Evolutionary conservation across 2,329 filamentous ascomycete genomes (phyloP), one percentile per base, ranked within the genome.

Genomic region (Botryotinia convoluta): DNA sequence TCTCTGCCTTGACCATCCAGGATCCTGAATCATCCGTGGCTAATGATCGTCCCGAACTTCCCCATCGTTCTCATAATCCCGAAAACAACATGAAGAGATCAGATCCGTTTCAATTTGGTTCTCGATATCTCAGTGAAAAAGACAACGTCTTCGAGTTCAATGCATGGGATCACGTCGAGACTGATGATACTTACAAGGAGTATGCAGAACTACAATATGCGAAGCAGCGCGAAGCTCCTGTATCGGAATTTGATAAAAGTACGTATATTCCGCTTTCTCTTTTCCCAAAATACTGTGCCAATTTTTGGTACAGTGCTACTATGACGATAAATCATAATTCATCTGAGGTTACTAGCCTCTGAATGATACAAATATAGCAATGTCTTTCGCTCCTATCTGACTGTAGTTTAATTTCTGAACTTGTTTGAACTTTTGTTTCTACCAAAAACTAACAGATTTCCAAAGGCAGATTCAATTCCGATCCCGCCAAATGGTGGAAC

Each of bases 401-500:
- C 78, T 81, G 79, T 81, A 81, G 67, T 69, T 75, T 69, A 74
- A 71, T 70, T 65, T 74, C 42, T 72, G 67, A 69, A 69, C 29
- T 64, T 51, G 64, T 71, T 71, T 72, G 32, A 54, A 72, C 44
- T 64, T 60, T 74, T 71, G 72, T 64, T 65, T 59, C 35, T 29
- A 62, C 26, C 42, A 69, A 57, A 74, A 75, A 81, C 86, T 87
- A 82, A 88, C 83, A 74, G 71, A 61, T 76, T 70, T 74, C 18
- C 79, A 79, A 48, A 92, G 90, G 85, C 79, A 92, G 94, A 77
- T 98, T 98, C 86, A 98, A 98, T 82, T 86, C 87, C 63, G 89
- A 97, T 77, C 96, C 96, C 0, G 95, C 93, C 75, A 97, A 94
- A 83, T 98, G 94, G 93, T 99, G 96, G 96, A 96, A 99, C 80